phyloP scores from a whole-genome alignment of 495 filamentous ascomycete species.

The Trichoderma erinaceum region DNA sequence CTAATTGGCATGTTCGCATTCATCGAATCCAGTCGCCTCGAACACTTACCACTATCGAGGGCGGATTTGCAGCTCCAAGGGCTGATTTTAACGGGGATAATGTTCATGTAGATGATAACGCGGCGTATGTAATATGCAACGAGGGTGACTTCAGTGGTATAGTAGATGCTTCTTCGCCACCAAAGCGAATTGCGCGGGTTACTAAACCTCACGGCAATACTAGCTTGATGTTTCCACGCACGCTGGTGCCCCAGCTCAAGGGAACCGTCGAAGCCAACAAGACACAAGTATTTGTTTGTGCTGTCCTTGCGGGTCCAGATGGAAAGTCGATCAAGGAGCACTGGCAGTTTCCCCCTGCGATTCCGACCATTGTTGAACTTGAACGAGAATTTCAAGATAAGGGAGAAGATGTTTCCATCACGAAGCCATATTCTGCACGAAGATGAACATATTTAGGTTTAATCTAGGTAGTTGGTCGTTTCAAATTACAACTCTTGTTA shows the following conservation, averaged over 20 bases:
- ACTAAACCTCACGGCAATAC: not conserved
- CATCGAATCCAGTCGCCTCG: constrained; percentile 2
- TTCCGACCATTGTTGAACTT: not conserved
- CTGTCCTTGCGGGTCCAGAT: not conserved
- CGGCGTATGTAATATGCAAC: not conserved
- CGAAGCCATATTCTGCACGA: not conserved
- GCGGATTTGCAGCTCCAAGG: not conserved
- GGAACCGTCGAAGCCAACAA: not conserved
- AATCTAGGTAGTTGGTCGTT: too few relatives aligned
- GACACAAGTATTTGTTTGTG: not conserved
- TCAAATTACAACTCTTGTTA: too few relatives aligned
- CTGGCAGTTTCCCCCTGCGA: not conserved
- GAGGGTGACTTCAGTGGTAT: constrained; percentile 1
- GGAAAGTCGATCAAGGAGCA: not conserved
- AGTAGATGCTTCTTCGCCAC: not conserved
- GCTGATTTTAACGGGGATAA: not conserved
- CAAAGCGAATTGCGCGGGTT: not conserved
- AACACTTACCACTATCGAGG: not conserved
- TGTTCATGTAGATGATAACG: not conserved
- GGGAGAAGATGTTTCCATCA: not conserved
- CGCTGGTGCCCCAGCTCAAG: not conserved
- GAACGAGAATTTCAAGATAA: not conserved
- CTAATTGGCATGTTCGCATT: not conserved
- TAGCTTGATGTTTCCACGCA: not conserved
- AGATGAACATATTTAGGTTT: not conserved